These are phyloP conservation scores for Phialophora tarda DNA, from an alignment of 2,329 filamentous ascomycete species.

Conservation along the genomic window DNA sequence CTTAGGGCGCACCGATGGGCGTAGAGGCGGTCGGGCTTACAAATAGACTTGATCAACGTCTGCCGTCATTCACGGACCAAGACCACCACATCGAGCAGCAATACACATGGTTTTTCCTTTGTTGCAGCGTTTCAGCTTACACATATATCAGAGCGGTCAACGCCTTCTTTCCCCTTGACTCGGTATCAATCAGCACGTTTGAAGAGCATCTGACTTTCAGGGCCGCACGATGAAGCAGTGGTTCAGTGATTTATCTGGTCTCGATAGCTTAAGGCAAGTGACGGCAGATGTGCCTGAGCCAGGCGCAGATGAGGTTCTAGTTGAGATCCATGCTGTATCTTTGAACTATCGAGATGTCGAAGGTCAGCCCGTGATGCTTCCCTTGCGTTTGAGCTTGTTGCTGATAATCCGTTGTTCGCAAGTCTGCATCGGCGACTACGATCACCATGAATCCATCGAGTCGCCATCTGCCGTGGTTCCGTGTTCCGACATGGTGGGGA, in stretches of 20 bases:
- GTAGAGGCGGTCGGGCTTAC: neutral
- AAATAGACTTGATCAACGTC: neutral
- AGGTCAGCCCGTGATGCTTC: slow-evolving; percentile 7
- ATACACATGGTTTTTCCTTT: neutral
- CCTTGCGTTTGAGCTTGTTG: neutral
- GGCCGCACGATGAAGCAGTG: slow-evolving; percentile 3
- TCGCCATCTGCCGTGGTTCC: slow-evolving; percentile 38
- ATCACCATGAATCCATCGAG: slow-evolving; percentile 27
- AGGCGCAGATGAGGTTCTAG: slow-evolving; percentile 62
- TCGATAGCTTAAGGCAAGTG: slow-evolving; percentile 2
- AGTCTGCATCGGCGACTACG: slow-evolving; percentile 19
- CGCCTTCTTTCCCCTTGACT: neutral
- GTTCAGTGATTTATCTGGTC: slow-evolving; percentile 1
- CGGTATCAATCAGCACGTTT: neutral
- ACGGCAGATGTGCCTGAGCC: slow-evolving; percentile 40
- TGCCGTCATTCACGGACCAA: neutral
- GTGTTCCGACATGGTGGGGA: slow-evolving; percentile 51
- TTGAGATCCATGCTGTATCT: slow-evolving; percentile 62
- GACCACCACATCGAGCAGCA: neutral
- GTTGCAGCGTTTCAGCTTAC: neutral
- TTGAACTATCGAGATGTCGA: slow-evolving; percentile 59
- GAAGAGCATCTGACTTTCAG: neutral
- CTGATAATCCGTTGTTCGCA: neutral
- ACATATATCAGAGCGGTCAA: neutral
- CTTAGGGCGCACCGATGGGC: too few species aligned